phyloP scores from a whole-genome alignment of 495 filamentous ascomycete genomes.

The Pseudevernia furfuracea region DNA sequence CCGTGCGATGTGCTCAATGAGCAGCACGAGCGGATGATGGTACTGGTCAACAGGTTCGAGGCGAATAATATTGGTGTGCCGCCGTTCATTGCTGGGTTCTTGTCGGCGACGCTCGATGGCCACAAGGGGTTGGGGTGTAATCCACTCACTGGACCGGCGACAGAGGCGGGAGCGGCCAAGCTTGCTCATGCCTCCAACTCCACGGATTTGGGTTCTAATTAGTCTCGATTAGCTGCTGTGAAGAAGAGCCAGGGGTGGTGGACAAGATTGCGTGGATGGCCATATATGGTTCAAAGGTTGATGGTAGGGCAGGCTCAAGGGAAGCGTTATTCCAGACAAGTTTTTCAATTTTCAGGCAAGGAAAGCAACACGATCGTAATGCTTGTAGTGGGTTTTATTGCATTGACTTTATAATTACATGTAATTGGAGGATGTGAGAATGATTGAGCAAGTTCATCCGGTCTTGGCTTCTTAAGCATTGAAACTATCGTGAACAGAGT shows the following conservation, averaged over 20 bases:
- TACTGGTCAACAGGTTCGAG: background rate
- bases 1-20: background rate
- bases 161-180: background rate
- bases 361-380: too few relatives aligned
- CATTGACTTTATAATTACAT: too few relatives aligned
- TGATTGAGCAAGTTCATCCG: too few relatives aligned
- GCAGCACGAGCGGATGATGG: background rate
- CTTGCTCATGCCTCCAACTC: background rate
- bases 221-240: background rate
- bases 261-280: background rate
- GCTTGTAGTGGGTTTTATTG: too few relatives aligned
- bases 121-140: background rate
- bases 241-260: background rate
- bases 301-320: too few relatives aligned
- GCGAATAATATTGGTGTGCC: background rate
- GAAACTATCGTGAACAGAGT: too few relatives aligned
- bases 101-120: background rate
- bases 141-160: background rate
- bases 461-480: too few relatives aligned
- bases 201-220: background rate
- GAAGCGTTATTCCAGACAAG: too few relatives aligned
- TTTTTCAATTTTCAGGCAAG: too few relatives aligned
- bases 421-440: too few relatives aligned
- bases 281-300: too few relatives aligned
- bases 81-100: background rate